Conservation (phyloP, 805 yeast genomes). For the Blastobotrys chiropterorum region DNA sequence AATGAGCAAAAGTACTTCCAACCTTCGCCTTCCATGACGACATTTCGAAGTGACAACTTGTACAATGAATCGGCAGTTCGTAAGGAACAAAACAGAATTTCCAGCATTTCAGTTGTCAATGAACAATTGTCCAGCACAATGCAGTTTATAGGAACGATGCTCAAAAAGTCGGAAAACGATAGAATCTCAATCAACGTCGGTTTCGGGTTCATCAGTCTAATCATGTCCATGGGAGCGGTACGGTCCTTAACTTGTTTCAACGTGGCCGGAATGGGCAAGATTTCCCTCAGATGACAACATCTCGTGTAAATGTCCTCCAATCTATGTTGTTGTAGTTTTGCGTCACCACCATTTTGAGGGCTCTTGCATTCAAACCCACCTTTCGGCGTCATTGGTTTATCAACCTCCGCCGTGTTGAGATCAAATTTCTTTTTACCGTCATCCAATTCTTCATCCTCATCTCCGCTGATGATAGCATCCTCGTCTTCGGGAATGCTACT, state of each 20-base stretch:
- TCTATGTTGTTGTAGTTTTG: constrained; percentile 33
- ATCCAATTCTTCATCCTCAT: neutral
- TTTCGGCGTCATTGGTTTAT: constrained; percentile 16
- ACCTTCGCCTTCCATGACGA: constrained; percentile 57
- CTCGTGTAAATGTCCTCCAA: constrained; percentile 79
- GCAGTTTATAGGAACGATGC: constrained; percentile 76
- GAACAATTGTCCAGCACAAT: constrained; percentile 74
- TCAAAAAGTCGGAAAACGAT: constrained; percentile 80
- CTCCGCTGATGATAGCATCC: constrained; percentile 7
- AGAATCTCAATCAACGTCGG: constrained; percentile 86
- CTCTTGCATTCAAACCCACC: constrained; percentile 3
- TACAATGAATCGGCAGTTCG: constrained; percentile 59
- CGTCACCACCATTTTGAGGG: constrained; percentile 13
- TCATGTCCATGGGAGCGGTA: constrained; percentile 61
- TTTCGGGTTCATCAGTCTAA: constrained; percentile 76
- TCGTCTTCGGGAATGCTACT: constrained; percentile 16
- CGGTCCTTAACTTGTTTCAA: constrained; percentile 73
- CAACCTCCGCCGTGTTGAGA: constrained; percentile 10
- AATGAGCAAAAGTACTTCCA: constrained; percentile 65
- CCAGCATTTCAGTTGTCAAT: constrained; percentile 68
- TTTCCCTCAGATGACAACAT: constrained; percentile 89
- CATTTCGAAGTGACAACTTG: constrained; percentile 71
- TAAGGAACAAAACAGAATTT: constrained; percentile 64
- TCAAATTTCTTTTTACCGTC: constrained; percentile 4
- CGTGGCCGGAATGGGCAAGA: constrained; percentile 86